Evolutionary conservation across 2,329 filamentous ascomycete species (phyloP), one percentile per base, ranked within the genome.

Genomic region (Albifimbria verrucaria): DNA sequence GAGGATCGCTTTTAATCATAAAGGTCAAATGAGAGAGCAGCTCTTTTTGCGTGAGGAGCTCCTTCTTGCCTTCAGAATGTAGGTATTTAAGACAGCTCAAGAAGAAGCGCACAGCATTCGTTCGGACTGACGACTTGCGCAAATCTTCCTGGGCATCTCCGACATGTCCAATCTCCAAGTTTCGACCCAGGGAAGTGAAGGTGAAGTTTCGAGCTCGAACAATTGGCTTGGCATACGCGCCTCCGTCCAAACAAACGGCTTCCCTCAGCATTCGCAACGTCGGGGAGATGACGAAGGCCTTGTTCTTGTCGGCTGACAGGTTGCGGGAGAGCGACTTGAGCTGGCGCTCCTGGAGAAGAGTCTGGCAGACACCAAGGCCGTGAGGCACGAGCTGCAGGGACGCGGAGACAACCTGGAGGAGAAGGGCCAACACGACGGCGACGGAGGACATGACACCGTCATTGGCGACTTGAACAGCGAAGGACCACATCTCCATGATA

Each of bases 231-330:
- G 92, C 90, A 52, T 92, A 79, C 42, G 85, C 82, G 15, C 94
- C 95, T 17, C 92, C 92, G 69, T 97, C 92, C 58, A 96, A 88
- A 51, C 80, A 85, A 17, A 90, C 83, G n/a, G 92, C 80, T 71
- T 99, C 93, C 49, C 87, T 89, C 55, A 99, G 79, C 49, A 99
- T 75, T 52, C 93, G 86, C 54, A 99, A 74, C 22, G 89, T 92
- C 1, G 94, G 93, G 3, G 91, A 94, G 55, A 97, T 92, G 54
- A 97, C 77, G 69, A 90, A 91, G 39, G 92, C 91, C 65, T 95
- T 96, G 47, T 85, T 81, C 69, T 91, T 92, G 22, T 89, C 87
- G 0, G 90, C 85, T 3, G 89, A 87, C 18, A 97, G 73, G 55
- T 90, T 91, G 55, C 87, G 86, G 26, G 90, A 86, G 22, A 97